Conservation (phyloP, 2,329 filamentous ascomycete genomes). For the Sclerotinia spermophila region DNA sequence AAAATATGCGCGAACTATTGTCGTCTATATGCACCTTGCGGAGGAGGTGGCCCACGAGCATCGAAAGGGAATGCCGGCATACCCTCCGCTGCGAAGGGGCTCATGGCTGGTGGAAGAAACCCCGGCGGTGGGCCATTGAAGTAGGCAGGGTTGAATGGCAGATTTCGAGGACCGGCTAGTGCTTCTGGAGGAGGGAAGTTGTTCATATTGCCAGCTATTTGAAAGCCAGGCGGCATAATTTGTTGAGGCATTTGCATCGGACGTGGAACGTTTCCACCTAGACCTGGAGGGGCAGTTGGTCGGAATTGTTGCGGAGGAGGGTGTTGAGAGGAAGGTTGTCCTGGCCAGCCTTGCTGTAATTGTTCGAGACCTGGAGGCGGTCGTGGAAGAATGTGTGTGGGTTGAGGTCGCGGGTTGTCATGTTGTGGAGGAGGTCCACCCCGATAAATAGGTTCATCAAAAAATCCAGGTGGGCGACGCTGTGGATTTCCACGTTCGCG, state of each 20-base stretch:
- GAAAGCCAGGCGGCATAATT: slow-evolving; percentile 61
- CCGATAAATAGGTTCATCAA: slow-evolving; percentile 31
- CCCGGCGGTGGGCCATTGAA: slow-evolving; percentile 47
- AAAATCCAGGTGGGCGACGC: slow-evolving; percentile 39
- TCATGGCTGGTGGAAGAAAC: slow-evolving; percentile 54
- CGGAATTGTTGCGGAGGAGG: slow-evolving; percentile 40
- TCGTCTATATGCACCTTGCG: slow-evolving; percentile 45
- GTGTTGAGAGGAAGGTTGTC: slow-evolving; percentile 29
- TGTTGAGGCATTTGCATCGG: slow-evolving; percentile 49
- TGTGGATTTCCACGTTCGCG: slow-evolving; percentile 34
- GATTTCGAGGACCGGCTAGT: slow-evolving; percentile 41
- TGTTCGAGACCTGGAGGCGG: slow-evolving; percentile 57
- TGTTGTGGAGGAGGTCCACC: slow-evolving; percentile 32
- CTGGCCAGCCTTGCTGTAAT: slow-evolving; percentile 41
- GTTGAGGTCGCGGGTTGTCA: slow-evolving; percentile 45
- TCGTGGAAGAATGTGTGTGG: slow-evolving; percentile 63
- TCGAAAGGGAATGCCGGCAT: slow-evolving; percentile 54
- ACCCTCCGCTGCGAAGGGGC: slow-evolving; percentile 49
- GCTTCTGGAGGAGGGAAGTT: slow-evolving; percentile 47
- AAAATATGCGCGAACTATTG: slow-evolving; percentile 26
- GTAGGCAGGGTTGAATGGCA: slow-evolving; percentile 50
- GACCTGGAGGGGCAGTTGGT: slow-evolving; percentile 55
- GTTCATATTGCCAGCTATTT: slow-evolving; percentile 51
- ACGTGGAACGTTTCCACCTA: slow-evolving; percentile 42
- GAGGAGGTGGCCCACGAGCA: slow-evolving; percentile 47